Evolutionary conservation across 164 flowering plant genomes (phyloP), one percentile per base, ranked within the genome.

Genomic region (Buxus sempervirens): DNA sequence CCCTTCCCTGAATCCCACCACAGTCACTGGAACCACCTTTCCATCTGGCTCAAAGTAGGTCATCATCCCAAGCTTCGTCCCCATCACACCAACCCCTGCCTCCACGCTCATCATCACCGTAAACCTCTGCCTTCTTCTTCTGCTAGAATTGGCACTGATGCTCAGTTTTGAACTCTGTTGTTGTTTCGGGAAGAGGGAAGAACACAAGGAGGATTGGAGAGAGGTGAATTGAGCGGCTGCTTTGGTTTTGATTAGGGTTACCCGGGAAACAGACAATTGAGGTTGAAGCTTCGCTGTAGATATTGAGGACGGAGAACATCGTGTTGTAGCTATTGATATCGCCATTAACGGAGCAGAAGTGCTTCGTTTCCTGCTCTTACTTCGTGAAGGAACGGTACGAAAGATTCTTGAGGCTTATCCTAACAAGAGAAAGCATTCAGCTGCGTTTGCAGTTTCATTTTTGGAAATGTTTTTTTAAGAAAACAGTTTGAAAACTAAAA

Each of bases 31-130:
- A 1, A 96, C 86, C 1, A 90, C 96, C 54, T 73, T 80, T 0
- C 96, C 97, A 9, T 78, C 69, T 4, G 86, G 70, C 20, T 91
- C 94, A 75, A 96, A 96, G 82, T 66, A 86, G 48, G 82, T 84
- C 98, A 93, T 93, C 99, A 96, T 96, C 0, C 99, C 99, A 0
- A 96, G 83, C 78, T 96, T 96, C 4, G 98, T 90, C 0, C 88
- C 98, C 99, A 96, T 91, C 0, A 96, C 88, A 5, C 99, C 98
- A 9, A 96, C 64, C 9, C 99, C 99, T 0, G 98, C 99, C 36
- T 96, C 99, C 73, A 82, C 67, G 82, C 89, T 82, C 86, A 79
- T 85, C 14, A 66, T 56, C 26, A 74, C 77, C 15, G 63, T 20
- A 28, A 42, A 63, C 28, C 62, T 26, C 58, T 38, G 36, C 45